Conservation (phyloP, 192 early-diverging fungal species). For the Coemansia guatemalensis region DNA sequence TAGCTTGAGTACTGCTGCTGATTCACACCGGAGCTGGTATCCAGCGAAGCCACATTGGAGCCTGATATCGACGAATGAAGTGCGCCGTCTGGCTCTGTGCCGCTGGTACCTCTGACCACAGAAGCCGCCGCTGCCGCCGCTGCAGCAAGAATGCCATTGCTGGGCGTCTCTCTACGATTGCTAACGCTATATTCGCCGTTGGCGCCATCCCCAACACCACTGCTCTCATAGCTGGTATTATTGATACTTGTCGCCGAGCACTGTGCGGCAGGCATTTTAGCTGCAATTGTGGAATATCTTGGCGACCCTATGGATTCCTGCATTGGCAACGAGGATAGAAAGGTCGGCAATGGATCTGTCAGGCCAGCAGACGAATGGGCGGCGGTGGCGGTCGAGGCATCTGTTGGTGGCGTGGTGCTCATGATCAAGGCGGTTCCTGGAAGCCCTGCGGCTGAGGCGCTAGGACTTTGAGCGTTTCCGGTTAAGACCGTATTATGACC, state of each 20-base stretch:
- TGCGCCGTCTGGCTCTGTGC: constrained; percentile 7
- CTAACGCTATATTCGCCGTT: constrained; percentile 1
- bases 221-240: background rate
- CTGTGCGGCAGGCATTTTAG: constrained; percentile 13
- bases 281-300: constrained; percentile 37
- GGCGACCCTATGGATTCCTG: constrained; percentile 20
- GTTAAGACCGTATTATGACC: constrained; percentile 9
- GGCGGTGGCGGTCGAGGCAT: constrained; percentile 12
- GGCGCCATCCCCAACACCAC: background rate
- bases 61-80: background rate
- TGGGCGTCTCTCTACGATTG: constrained; percentile 10
- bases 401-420: constrained; percentile 1
- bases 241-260: constrained; percentile 6
- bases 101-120: constrained; percentile 7
- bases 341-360: constrained; percentile 38
- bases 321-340: constrained; percentile 44
- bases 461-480: constrained; percentile 31
- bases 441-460: constrained; percentile 28
- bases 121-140: constrained; percentile 36
- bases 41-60: constrained; percentile 1
- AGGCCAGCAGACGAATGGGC: constrained; percentile 18
- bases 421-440: constrained; percentile 26
- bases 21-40: background rate
- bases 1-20: constrained; percentile 4
- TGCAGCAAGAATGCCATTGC: constrained; percentile 25